Conservation (phyloP, 2,329 filamentous ascomycete species). For the Exophiala sp. region DNA sequence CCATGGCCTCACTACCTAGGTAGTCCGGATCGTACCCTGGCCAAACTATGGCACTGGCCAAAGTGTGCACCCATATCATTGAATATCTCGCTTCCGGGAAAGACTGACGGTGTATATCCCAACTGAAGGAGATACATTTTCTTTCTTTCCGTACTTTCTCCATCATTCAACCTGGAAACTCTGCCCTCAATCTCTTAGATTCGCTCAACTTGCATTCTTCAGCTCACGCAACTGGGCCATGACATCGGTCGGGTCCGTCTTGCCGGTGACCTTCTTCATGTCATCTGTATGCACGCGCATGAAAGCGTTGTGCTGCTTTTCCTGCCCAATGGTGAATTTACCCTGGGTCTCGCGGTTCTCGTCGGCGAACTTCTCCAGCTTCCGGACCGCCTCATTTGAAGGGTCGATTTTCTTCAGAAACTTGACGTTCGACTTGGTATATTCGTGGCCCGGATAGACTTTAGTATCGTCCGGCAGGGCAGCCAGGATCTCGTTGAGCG, state of each 20-base stretch:
- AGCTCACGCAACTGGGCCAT: conserved; percentile 82
- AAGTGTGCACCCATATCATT: no score
- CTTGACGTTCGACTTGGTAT: conserved; percentile 93
- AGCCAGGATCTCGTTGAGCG: conserved; percentile 78
- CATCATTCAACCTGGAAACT: no score
- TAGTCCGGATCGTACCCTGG: no score
- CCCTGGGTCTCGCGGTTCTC: conserved; percentile 84
- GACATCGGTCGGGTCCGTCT: conserved; percentile 72
- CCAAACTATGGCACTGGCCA: no score
- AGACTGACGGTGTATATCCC: no score
- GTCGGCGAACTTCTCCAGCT: conserved; percentile 68
- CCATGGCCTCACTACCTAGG: no score
- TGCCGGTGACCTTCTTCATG: conserved; percentile 76
- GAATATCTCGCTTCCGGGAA: no score
- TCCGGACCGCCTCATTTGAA: conserved; percentile 60
- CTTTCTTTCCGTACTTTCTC: no score
- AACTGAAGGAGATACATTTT: no score
- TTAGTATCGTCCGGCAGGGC: conserved; percentile 81
- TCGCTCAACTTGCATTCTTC: conserved; percentile 53
- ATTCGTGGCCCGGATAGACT: conserved; percentile 93
- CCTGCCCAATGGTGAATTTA: conserved; percentile 92
- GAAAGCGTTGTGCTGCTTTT: conserved; percentile 93
- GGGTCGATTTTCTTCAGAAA: conserved; percentile 49
- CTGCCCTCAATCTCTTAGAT: neutral
- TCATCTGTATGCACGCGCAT: conserved; percentile 77